Evolutionary conservation across 1,139 yeast species (phyloP).

Genomic region (Taphrina betulina): DNA sequence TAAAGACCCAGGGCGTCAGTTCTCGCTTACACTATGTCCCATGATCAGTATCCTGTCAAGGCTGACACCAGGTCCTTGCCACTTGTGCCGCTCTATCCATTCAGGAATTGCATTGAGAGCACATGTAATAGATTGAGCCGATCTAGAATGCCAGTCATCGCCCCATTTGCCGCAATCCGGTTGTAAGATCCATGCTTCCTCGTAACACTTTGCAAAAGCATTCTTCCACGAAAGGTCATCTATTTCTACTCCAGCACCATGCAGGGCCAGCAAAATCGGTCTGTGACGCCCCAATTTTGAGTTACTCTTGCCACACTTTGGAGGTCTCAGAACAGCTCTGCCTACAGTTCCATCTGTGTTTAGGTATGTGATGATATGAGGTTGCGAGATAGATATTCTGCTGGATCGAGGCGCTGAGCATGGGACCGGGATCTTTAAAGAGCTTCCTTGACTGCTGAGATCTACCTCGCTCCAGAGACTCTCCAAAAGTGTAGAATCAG

Average conservation of each 20-base stretch:
- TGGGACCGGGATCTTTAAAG: too few species aligned
- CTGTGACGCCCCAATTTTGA: too few species aligned
- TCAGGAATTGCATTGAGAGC: not conserved
- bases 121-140: not conserved
- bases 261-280: conserved; percentile 10
- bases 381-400: not conserved
- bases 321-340: conserved; percentile 5
- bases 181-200: conserved; percentile 13
- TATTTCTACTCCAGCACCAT: conserved; percentile 14
- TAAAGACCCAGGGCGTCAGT: not conserved
- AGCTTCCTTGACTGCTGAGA: not conserved
- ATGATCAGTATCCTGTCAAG: not conserved
- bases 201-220: not conserved
- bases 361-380: conserved; percentile 2
- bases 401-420: too few species aligned
- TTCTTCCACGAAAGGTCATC: not conserved
- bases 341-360: not conserved
- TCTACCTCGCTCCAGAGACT: too few species aligned
- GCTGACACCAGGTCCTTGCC: not conserved
- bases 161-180: conserved; percentile 24
- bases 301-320: not conserved
- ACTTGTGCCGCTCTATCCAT: not conserved
- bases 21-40: conserved; percentile 8
- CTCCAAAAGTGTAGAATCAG: too few species aligned
- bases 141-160: conserved; percentile 8